Conservation (phyloP, 768 basidiomycete species). For the Lactarius quietus region DNA sequence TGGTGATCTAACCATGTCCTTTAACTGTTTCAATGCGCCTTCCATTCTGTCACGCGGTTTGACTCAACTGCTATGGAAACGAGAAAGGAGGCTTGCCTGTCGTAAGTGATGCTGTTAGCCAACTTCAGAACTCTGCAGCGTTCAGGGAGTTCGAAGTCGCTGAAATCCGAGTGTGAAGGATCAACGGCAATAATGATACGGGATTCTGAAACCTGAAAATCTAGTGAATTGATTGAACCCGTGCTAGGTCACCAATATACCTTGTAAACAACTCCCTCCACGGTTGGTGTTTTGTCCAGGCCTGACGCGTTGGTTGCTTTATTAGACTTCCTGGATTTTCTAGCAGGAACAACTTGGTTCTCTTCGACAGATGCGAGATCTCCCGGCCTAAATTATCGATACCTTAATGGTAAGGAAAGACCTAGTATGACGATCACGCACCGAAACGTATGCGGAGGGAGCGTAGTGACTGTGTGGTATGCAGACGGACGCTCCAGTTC, state of each 20-base stretch:
- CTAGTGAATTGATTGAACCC: background rate
- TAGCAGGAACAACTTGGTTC: slow-evolving; percentile 43
- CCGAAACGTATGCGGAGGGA: slow-evolving; percentile 89
- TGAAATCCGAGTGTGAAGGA: slow-evolving; percentile 50
- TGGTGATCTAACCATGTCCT: slow-evolving; percentile 39
- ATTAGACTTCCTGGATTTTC: slow-evolving; percentile 39
- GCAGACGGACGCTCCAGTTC: slow-evolving; percentile 83
- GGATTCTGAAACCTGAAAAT: slow-evolving; percentile 68
- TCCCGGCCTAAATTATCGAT: slow-evolving; percentile 56
- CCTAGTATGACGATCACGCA: slow-evolving; percentile 30
- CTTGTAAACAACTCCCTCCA: slow-evolving; percentile 87
- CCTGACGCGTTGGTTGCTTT: slow-evolving; percentile 45
- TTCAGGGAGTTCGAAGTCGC: slow-evolving; percentile 79
- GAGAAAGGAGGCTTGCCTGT: slow-evolving; percentile 47
- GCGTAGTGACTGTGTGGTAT: slow-evolving; percentile 62
- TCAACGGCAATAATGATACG: slow-evolving; percentile 80
- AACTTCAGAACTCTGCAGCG: slow-evolving; percentile 82
- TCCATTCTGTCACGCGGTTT: slow-evolving; percentile 63
- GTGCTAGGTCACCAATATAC: slow-evolving; percentile 34
- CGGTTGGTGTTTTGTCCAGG: slow-evolving; percentile 29
- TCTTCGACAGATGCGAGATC: slow-evolving; percentile 87
- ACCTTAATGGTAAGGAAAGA: background rate
- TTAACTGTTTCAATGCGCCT: slow-evolving; percentile 66
- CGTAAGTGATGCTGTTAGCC: slow-evolving; percentile 90
- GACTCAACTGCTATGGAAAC: background rate